Percentiles rank a stretch among this genome's conserved stretches.
phyloP scores from a whole-genome alignment of 345 rosid species.

The Heritiera littoralis region DNA sequence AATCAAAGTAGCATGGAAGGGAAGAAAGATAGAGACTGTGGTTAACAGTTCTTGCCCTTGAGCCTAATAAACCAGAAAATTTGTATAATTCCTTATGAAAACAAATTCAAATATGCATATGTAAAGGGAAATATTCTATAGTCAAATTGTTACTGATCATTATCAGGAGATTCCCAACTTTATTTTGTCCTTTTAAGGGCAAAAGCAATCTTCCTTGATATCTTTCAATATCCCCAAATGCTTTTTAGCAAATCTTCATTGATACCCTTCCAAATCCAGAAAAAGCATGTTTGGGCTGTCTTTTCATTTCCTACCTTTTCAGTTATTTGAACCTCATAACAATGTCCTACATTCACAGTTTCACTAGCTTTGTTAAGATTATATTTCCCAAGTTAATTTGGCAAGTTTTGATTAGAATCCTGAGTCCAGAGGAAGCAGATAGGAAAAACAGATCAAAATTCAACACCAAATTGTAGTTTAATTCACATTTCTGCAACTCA shows the following conservation, averaged over 20 bases:
- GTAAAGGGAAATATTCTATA: background rate
- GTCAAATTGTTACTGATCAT: conserved; percentile 20
- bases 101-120: background rate
- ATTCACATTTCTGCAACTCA: conserved; percentile 30
- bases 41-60: background rate
- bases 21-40: background rate
- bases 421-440: background rate
- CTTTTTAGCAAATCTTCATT: conserved; percentile 36
- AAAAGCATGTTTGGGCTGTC: conserved; percentile 25
- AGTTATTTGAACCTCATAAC: conserved; percentile 14
- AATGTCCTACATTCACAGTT: background rate
- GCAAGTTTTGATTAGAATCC: background rate
- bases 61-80: too few relatives aligned
- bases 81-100: background rate
- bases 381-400: background rate
- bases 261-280: conserved; percentile 29
- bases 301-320: conserved; percentile 15
- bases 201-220: conserved; percentile 33
- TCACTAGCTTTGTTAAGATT: background rate
- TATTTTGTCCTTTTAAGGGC: conserved; percentile 24
- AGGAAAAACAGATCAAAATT: background rate
- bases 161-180: conserved; percentile 35
- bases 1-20: background rate
- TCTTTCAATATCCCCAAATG: conserved; percentile 25
- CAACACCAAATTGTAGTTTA: background rate